Percentiles rank a stretch among this genome's conserved stretches.
These are phyloP conservation scores for Neofusicoccum ribis DNA, from an alignment of 2,329 filamentous ascomycete species.

Conservation along the genomic window DNA sequence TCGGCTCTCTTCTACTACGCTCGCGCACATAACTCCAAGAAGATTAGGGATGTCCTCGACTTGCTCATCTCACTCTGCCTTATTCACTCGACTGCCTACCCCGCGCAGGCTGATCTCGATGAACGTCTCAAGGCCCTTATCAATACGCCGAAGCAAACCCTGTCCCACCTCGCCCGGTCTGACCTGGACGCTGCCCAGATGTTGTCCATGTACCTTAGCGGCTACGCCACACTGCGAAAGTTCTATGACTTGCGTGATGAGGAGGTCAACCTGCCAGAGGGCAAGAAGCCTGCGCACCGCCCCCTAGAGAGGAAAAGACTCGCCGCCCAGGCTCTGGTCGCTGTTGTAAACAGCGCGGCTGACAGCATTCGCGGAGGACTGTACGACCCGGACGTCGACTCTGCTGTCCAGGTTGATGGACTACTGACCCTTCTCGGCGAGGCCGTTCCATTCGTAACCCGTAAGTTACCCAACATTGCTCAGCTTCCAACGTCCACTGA, in stretches of 20 bases:
- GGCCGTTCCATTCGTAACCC: slow-evolving; percentile 71
- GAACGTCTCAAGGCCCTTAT: slow-evolving; percentile 69
- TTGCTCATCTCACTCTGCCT: slow-evolving; percentile 85
- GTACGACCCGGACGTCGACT: slow-evolving; percentile 76
- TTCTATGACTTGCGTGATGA: slow-evolving; percentile 89
- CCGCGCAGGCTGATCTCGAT: slow-evolving; percentile 71
- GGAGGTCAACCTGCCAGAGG: slow-evolving; percentile 43
- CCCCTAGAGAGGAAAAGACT: slow-evolving; percentile 65
- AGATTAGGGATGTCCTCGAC: slow-evolving; percentile 83
- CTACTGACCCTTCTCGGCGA: slow-evolving; percentile 82
- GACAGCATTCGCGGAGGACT: slow-evolving; percentile 90
- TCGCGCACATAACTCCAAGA: slow-evolving; percentile 73
- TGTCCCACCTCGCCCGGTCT: slow-evolving; percentile 69
- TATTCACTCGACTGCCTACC: slow-evolving; percentile 79
- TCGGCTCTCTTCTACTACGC: slow-evolving; percentile 89
- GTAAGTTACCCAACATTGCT: slow-evolving; percentile 25
- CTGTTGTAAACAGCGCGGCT: slow-evolving; percentile 82
- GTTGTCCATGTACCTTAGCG: slow-evolving; percentile 81
- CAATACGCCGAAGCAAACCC: slow-evolving; percentile 67
- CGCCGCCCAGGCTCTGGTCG: slow-evolving; percentile 71
- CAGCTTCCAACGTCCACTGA: not conserved
- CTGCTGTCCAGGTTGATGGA: slow-evolving; percentile 86
- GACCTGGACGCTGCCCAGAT: slow-evolving; percentile 82
- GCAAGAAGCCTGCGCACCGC: slow-evolving; percentile 44
- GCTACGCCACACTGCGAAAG: slow-evolving; percentile 85